Evolutionary conservation across 495 filamentous ascomycete species (phyloP), one percentile per base, ranked within the genome.

Genomic region (Hypomontagnella submonticulosa): DNA sequence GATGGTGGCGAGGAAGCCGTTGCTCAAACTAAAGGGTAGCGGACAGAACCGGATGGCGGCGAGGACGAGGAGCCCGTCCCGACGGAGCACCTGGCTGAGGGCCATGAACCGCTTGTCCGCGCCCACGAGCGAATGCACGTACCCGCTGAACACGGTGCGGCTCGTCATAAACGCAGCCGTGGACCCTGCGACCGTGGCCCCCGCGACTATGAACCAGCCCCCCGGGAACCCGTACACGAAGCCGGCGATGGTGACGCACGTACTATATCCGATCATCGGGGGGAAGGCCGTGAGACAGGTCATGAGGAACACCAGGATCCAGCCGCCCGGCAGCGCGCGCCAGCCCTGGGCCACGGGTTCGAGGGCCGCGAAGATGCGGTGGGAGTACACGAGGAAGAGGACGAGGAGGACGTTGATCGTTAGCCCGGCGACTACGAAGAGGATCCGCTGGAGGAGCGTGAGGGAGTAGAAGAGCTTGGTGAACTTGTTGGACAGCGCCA

Each of bases 1-100:
- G 65, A 99, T 93, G 1, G 94, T 97, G 15, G 92, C 91, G 23
- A 99, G 86, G 18, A 95, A 96, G 15, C 93, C 95, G 70, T 99
- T 99, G 69, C 90, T 93, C 57, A 97, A 79, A 18, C 91, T 94
- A 73, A 96, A 99, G n/a, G 95, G 95, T 60, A 98, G 75, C 18
- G 95, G 95, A 61, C 95, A 97, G 34, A 98, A 79, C 27, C 95
- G 83, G 57, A 99, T 96, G 91, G 97, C 97, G 66, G 89, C 88
- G 30, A 99, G 81, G 13, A 98, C 82, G 63, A 92, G 91, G 37
- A 99, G 73, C 0, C 95, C 96, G 72, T 99, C 95, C 67, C 92
- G 88, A 40, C 89, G 83, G 20, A 90, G 78, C 23, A 86, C 85
- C 61, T 84, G 79, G 37, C 84, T 84, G 1, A 88, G 71, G 7